Base-by-base conservation (phyloP, 2,329 filamentous ascomycete species). In the Dactylellina sp. region DNA sequence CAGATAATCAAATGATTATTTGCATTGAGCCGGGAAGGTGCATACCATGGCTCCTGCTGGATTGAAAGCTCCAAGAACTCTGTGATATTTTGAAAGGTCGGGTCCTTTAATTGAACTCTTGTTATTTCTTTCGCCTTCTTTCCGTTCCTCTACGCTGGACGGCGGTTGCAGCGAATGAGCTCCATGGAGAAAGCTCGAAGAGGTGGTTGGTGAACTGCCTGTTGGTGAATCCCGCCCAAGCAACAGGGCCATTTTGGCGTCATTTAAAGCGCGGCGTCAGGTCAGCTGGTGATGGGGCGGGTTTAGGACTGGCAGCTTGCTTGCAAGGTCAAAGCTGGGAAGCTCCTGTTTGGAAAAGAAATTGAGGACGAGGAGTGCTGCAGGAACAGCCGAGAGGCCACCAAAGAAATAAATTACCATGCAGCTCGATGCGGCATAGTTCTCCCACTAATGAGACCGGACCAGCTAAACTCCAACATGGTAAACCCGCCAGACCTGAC, bases 221-320 rank as follows among this genome's bases (percentile, higher is more conserved):
- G 35, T 40, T 52, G 49, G 22, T 37, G 39, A 39, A 60, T 72
- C 59, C 52, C 44, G 46, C 56, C 47, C 7, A 49, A 65, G 32
- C 28, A 60, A 65, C 53, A 50, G 55, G 70, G 61, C 50, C 70
- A 74, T 74, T 74, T 74, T 66, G 70, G 70, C 70, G 70, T 74
- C 70, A 74, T 74, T 53, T 32, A 50, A 16, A 64, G 44, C 16
- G 22, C 18, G 14, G 47, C 66, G 57, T 63, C 59, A 70, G 59
- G 66, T 52, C 59, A 72, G 55, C 52, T 47, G 42, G 49, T 61
- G 49, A 53, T 37, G 52, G 44, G 44, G 32, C 32, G 32, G 6
- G 44, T 40, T 61, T 24, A 32, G 49, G 52, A 47, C 49, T 44
- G 37, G 39, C 32, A 59, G 52, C 44, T 53, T 50, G 53, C 47